phyloP scores from a whole-genome alignment of 345 rosid species.

The Carallia pectinifolia region DNA sequence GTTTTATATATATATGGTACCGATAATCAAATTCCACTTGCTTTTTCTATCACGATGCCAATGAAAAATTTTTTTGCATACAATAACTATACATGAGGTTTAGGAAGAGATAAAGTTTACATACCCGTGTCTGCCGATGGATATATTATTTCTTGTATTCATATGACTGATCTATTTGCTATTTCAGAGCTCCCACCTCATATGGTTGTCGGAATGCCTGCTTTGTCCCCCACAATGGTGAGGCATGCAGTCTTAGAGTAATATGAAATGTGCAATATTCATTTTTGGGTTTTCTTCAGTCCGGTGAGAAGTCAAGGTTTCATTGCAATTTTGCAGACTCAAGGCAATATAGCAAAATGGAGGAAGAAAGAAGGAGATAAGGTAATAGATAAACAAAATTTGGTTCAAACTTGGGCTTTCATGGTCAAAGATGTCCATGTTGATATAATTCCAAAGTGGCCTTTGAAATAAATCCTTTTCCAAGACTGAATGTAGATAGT shows the following conservation, averaged over 20 bases:
- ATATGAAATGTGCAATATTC: not conserved
- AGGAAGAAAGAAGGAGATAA: constrained; percentile 94
- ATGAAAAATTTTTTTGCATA: too few relatives aligned
- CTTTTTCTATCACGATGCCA: too few relatives aligned
- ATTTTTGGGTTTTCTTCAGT: constrained; percentile 16
- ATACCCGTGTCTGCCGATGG: too few relatives aligned
- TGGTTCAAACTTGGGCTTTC: constrained; percentile 12
- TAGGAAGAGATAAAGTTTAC: too few relatives aligned
- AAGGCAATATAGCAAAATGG: constrained; percentile 92
- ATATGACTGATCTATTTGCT: constrained; percentile 14
- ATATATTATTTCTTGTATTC: not conserved
- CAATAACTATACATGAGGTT: too few relatives aligned
- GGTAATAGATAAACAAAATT: constrained; percentile 40
- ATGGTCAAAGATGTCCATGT: constrained; percentile 19
- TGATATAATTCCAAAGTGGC: constrained; percentile 56
- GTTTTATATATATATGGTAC: not conserved
- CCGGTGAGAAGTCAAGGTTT: constrained; percentile 24
- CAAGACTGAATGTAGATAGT: constrained; percentile 39
- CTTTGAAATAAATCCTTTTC: constrained; percentile 16
- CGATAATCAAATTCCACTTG: not conserved
- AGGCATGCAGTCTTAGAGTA: constrained; percentile 15
- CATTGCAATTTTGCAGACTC: constrained; percentile 58
- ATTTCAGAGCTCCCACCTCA: constrained; percentile 61
- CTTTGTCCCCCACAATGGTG: constrained; percentile 98
- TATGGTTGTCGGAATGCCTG: constrained; percentile 83